These are phyloP conservation scores for Phialemoniopsis sp. DNA, from an alignment of 2,329 filamentous ascomycete genomes.

Conservation along the genomic window DNA sequence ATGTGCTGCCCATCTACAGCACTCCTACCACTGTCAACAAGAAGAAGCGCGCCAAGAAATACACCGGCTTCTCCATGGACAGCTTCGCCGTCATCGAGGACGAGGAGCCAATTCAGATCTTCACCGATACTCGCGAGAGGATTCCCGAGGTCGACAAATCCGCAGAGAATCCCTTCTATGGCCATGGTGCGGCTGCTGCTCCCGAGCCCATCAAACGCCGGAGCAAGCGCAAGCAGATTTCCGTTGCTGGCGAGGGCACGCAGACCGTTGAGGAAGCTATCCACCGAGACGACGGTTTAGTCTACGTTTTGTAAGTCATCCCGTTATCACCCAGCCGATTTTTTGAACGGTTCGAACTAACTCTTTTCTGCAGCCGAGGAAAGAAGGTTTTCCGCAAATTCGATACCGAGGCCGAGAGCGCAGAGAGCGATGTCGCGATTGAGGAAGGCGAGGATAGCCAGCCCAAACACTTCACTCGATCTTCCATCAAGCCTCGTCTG, in stretches of 20 bases:
- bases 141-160: conserved; percentile 64
- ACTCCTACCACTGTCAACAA: conserved; percentile 36
- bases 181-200: conserved; percentile 31
- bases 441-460: conserved; percentile 17
- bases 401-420: conserved; percentile 25
- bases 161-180: conserved; percentile 69
- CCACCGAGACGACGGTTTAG: conserved; percentile 65
- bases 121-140: conserved; percentile 75
- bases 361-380: conserved; percentile 57
- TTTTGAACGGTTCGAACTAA: conserved; percentile 8
- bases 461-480: conserved; percentile 51
- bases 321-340: neutral
- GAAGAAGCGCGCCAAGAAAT: conserved; percentile 54
- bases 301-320: conserved; percentile 71
- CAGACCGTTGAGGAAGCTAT: conserved; percentile 60
- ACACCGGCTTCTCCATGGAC: conserved; percentile 48
- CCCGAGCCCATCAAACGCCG: conserved; percentile 41
- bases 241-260: conserved; percentile 52
- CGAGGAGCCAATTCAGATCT: conserved; percentile 64
- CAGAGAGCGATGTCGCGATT: conserved; percentile 25
- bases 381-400: conserved; percentile 76
- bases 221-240: conserved; percentile 51
- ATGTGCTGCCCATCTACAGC: conserved; percentile 40
- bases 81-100: conserved; percentile 56
- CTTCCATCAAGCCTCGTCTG: conserved; percentile 67